phyloP scores from a whole-genome alignment of 352 stramenopile genomes.

The Pythium aristosporum region DNA sequence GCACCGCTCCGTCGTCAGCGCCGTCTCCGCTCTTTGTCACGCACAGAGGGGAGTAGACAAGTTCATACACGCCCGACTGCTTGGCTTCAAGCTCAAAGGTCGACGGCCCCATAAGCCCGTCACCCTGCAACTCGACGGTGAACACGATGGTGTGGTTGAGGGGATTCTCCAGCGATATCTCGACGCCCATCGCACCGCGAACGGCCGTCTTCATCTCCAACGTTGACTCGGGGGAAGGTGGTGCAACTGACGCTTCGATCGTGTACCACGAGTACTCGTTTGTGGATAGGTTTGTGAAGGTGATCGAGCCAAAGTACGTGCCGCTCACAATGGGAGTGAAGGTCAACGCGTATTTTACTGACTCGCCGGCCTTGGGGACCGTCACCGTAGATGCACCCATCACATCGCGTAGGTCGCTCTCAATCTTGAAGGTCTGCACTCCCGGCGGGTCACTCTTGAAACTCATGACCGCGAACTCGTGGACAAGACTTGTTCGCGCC shows the following conservation, averaged over 20 bases:
- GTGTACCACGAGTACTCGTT: slow-evolving; percentile 93
- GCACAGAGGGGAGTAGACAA: slow-evolving; percentile 90
- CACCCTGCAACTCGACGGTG: slow-evolving; percentile 77
- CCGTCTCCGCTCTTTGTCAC: slow-evolving; percentile 31
- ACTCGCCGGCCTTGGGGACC: slow-evolving; percentile 32
- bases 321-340: slow-evolving; percentile 89
- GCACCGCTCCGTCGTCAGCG: slow-evolving; percentile 68
- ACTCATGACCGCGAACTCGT: slow-evolving; percentile 78
- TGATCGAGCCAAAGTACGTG: slow-evolving; percentile 91
- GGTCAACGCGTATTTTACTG: slow-evolving; percentile 74
- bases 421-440: slow-evolving; percentile 74
- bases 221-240: slow-evolving; percentile 70
- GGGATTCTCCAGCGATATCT: slow-evolving; percentile 91
- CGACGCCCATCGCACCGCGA: slow-evolving; percentile 81
- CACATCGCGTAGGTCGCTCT: slow-evolving; percentile 92
- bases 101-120: slow-evolving; percentile 80
- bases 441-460: slow-evolving; percentile 42
- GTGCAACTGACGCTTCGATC: slow-evolving; percentile 83
- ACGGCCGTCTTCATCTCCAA: slow-evolving; percentile 85
- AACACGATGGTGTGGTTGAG: slow-evolving; percentile 85
- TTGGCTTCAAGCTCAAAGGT: slow-evolving; percentile 70
- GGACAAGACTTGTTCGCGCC: slow-evolving; percentile 78
- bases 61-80: slow-evolving; percentile 83
- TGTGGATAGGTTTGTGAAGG: slow-evolving; percentile 84
- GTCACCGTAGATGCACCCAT: slow-evolving; percentile 56